phyloP scores from a whole-genome alignment of 495 filamentous ascomycete species.

The Hypoxylon perforatum region DNA sequence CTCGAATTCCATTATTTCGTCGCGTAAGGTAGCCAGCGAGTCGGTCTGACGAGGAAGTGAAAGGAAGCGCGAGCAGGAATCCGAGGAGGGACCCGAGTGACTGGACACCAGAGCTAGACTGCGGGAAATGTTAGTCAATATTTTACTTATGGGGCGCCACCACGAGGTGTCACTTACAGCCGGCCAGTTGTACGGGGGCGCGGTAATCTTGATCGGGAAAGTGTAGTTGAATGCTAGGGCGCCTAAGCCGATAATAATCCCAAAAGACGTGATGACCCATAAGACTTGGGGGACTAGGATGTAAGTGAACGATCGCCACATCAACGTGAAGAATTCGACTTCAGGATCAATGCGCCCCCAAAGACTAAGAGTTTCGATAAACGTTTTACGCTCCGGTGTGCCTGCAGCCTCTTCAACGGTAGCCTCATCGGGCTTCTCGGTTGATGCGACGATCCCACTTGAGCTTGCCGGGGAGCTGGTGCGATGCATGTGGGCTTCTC shows the following conservation, averaged over 20 bases:
- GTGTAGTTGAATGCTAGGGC: conserved; percentile 55
- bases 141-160: neutral
- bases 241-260: conserved; percentile 50
- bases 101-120: conserved; percentile 67
- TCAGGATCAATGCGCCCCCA: conserved; percentile 57
- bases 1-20: conserved; percentile 70
- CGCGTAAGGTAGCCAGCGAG: conserved; percentile 67
- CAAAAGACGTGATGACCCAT: conserved; percentile 65
- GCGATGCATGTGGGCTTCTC: conserved; percentile 26
- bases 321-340: conserved; percentile 58
- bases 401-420: conserved; percentile 24
- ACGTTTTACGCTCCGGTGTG: conserved; percentile 55
- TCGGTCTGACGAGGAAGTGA: conserved; percentile 64
- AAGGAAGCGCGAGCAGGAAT: conserved; percentile 61
- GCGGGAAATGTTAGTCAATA: conserved; percentile 59
- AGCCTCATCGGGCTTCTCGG: conserved; percentile 19
- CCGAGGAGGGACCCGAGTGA: conserved; percentile 64
- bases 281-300: conserved; percentile 65
- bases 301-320: conserved; percentile 63
- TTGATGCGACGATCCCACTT: neutral
- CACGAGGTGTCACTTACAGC: conserved; percentile 8
- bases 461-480: conserved; percentile 3
- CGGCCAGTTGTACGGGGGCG: conserved; percentile 53
- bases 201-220: conserved; percentile 73
- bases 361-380: conserved; percentile 53